phyloP scores from a whole-genome alignment of 2,329 filamentous ascomycete genomes.

The Paramyrothecium sp. region DNA sequence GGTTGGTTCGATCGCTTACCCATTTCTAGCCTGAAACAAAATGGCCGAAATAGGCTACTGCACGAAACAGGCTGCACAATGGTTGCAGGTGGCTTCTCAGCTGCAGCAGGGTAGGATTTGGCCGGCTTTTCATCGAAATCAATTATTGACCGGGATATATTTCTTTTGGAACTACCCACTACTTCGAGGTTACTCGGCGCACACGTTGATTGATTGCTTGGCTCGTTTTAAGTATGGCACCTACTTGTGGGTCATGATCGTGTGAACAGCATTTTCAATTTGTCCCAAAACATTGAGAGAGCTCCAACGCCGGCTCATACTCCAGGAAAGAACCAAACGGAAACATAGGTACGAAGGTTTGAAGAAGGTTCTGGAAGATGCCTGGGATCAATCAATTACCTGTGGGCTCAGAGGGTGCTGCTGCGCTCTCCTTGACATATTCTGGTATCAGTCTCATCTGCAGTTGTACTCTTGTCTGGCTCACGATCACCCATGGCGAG shows the following conservation, averaged over 20 bases:
- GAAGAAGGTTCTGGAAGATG: neutral
- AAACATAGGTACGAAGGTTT: neutral
- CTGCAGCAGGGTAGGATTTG: neutral
- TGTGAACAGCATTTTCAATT: too few relatives aligned
- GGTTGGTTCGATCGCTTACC: neutral
- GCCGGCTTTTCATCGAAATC: neutral
- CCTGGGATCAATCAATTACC: neutral
- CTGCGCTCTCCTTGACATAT: neutral
- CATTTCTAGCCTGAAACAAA: neutral
- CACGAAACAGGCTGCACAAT: neutral
- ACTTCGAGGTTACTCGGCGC: neutral
- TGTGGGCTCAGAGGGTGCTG: neutral
- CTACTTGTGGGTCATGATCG: too few relatives aligned
- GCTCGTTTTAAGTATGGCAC: too few relatives aligned
- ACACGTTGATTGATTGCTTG: neutral
- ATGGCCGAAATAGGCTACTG: neutral
- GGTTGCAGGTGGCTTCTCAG: neutral
- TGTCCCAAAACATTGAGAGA: neutral
- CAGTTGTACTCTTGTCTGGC: neutral
- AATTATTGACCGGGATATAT: too few relatives aligned
- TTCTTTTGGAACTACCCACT: neutral
- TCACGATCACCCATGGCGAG: neutral
- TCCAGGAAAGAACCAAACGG: neutral
- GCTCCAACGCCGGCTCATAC: neutral
- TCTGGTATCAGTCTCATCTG: neutral